Percentiles rank a stretch among this genome's conserved stretches.
These are phyloP conservation scores for Chenopodium quinoa DNA, from an alignment of 148 eudicot species.

Conservation along the genomic window DNA sequence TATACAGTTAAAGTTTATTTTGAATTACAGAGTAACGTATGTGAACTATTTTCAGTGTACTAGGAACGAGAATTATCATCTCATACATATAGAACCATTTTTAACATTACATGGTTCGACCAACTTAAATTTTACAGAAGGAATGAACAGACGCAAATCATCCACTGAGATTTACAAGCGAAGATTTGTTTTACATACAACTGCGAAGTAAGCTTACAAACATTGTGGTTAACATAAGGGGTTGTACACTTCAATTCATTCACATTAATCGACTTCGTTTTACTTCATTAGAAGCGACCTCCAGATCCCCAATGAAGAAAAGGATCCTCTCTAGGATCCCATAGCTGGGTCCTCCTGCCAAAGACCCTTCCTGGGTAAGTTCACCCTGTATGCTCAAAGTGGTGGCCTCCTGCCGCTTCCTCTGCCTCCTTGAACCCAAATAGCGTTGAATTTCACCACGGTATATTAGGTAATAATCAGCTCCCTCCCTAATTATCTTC, in stretches of 20 bases:
- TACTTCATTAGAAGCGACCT: slow-evolving; percentile 56
- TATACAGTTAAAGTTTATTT: too few species aligned
- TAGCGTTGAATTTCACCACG: slow-evolving; percentile 66
- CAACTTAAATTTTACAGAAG: slow-evolving; percentile 4
- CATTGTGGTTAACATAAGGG: background rate
- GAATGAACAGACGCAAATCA: slow-evolving; percentile 17
- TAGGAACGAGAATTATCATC: too few species aligned
- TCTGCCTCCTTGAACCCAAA: slow-evolving; percentile 56
- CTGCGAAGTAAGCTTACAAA: background rate
- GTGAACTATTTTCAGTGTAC: too few species aligned
- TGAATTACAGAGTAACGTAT: too few species aligned
- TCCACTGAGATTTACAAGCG: slow-evolving; percentile 15
- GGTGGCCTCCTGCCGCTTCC: slow-evolving; percentile 16
- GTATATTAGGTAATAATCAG: slow-evolving; percentile 58
- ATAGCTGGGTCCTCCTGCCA: slow-evolving; percentile 23
- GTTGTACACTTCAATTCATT: background rate
- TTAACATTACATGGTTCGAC: background rate
- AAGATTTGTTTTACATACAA: slow-evolving; percentile 12
- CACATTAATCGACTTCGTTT: slow-evolving; percentile 51
- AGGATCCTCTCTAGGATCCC: slow-evolving; percentile 68
- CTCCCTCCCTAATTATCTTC: slow-evolving; percentile 80
- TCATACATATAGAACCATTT: too few species aligned
- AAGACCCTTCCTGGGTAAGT: slow-evolving; percentile 19
- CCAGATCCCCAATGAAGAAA: slow-evolving; percentile 84
- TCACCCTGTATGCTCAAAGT: slow-evolving; percentile 14